Conservation (phyloP, 345 rosid genomes). For the Fremontodendron californicum region DNA sequence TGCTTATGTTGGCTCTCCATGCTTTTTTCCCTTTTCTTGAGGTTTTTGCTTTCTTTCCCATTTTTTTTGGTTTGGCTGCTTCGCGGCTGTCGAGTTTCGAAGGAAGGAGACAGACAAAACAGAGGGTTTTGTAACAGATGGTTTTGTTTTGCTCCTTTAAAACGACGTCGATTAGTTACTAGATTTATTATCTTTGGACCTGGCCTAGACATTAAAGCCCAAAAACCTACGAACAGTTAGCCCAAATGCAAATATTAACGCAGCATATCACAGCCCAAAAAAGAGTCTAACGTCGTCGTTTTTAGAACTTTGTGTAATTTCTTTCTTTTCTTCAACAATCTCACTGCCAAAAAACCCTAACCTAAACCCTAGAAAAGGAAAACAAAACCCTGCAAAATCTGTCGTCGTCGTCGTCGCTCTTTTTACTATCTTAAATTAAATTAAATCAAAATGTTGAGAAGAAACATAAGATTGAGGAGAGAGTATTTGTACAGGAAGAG, state of each 20-base stretch:
- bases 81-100: not conserved
- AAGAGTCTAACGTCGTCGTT: not conserved
- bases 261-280: too few species aligned
- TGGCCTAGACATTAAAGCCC: not conserved
- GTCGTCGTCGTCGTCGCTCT: too few species aligned
- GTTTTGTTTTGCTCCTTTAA: not conserved
- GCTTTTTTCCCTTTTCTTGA: constrained; percentile 94
- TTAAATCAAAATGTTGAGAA: constrained; percentile 57
- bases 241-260: too few species aligned
- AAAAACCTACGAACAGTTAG: not conserved
- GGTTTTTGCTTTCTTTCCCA: constrained; percentile 68
- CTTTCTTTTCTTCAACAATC: not conserved
- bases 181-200: not conserved
- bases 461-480: constrained; percentile 67
- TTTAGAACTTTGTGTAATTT: too few species aligned
- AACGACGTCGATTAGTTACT: not conserved
- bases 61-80: constrained; percentile 9
- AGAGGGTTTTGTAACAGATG: not conserved
- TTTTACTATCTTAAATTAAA: not conserved
- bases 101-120: not conserved
- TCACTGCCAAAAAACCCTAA: not conserved
- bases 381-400: not conserved
- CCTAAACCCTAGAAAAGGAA: not conserved
- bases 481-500: constrained; percentile 90
- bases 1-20: constrained; percentile 95